Base-by-base conservation (phyloP, 164 flowering plant species). In the Aristolochia californica region DNA sequence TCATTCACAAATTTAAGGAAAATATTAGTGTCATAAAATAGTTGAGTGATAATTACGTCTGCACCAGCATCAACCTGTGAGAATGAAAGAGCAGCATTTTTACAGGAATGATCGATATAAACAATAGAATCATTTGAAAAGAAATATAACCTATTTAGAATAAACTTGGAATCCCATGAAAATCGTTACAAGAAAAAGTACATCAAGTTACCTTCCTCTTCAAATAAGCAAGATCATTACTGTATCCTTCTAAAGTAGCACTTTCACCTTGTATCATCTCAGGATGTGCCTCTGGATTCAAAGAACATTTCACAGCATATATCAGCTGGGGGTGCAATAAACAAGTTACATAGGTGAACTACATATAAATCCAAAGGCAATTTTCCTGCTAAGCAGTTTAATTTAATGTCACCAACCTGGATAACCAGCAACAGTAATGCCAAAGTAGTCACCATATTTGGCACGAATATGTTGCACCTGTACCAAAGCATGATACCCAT, bases 381-480 rank as follows among this genome's bases (percentile, higher is more conserved):
- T 34, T 34, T 34, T 34, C 9, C 10, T 34, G 10, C 7, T 5
- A 34, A 34, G 40, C 10, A 34, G 5, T 12, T 34, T 34, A 9
- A 34, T 34, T 12, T 34, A 5, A 34, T 34, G 10, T 34, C 40
- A 48, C 61, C 18, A 43, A 87, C 98, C 98, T 72, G 99, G 99
- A 74, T 94, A 90, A 43, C 99, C 97, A 59, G 99, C 99, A 63
- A 94, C 97, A 24, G 97, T 86, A 0, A 94, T 83, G 61, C 99
- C 97, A 67, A 94, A 94, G 78, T 83, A 90, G 59, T 90, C 96
- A 20, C 87, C 95, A 66, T 90, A 88, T 34, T 78, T 68, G 25
- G 70, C 65, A 45, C 91, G 70, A 15, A 94, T 85, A 62, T 94
- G 96, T 55, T 78, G 67, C 53, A 89, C 99, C 97, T 91, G 73